A percentile compares a stretch with the other conserved stretches of the same genome.
Conservation (phyloP, 2,329 filamentous ascomycete genomes). For the Colletotrichum destructivum region DNA sequence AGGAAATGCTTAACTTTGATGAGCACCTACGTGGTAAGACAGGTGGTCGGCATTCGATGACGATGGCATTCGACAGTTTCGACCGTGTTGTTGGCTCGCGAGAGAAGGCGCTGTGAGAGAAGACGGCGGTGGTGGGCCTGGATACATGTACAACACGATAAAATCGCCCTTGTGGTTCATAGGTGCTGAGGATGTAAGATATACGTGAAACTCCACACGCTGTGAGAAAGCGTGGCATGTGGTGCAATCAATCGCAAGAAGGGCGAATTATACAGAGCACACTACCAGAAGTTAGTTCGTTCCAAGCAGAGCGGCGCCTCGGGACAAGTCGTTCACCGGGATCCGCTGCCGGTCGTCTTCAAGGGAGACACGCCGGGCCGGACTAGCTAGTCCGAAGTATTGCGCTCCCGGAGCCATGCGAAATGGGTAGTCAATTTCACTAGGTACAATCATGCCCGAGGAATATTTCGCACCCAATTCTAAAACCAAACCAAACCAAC, state of each 20-base stretch:
- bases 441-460: neutral
- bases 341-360: neutral
- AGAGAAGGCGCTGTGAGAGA: constrained; percentile 62
- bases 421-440: no score
- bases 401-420: neutral
- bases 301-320: neutral
- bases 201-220: neutral
- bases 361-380: neutral
- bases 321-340: neutral
- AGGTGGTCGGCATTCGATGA: constrained; percentile 78
- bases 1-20: constrained; percentile 97
- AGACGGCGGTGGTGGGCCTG: neutral
- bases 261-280: neutral
- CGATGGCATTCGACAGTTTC: constrained; percentile 72
- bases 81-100: constrained; percentile 68
- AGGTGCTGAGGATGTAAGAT: neutral
- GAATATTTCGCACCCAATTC: no score
- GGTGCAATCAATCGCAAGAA: neutral
- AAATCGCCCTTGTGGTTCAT: neutral
- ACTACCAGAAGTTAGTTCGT: neutral
- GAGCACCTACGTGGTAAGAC: constrained; percentile 91
- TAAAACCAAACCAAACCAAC: no score
- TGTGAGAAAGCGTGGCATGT: neutral
- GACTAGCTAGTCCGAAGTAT: no score
- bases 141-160: constrained; percentile 10